Percentiles rank a stretch among this genome's conserved stretches.
Evolutionary conservation across 345 rosid genomes (phyloP).

Genomic region (Anacardium occidentale): DNA sequence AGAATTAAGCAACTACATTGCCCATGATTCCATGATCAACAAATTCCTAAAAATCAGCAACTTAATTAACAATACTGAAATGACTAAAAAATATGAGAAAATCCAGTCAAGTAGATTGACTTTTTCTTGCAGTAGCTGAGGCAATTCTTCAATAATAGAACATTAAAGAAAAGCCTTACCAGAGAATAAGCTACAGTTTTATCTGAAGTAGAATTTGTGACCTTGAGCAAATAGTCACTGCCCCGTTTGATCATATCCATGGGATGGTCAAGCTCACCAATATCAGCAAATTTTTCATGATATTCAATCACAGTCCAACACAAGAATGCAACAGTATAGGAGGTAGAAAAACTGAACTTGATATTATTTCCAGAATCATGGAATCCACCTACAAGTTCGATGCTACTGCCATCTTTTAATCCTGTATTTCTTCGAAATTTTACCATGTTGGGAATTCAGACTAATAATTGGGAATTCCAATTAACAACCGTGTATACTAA

Average conservation of each 20-base stretch:
- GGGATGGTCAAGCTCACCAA: constrained; percentile 56
- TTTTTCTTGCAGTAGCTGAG: too few relatives aligned
- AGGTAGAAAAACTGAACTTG: constrained; percentile 60
- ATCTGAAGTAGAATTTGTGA: constrained; percentile 30
- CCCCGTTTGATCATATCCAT: constrained; percentile 64
- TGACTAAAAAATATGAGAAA: too few relatives aligned
- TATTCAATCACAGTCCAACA: constrained; percentile 69
- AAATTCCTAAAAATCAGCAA: too few relatives aligned
- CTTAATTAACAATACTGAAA: too few relatives aligned
- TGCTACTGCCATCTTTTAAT: constrained; percentile 47
- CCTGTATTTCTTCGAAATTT: constrained; percentile 59
- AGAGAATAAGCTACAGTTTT: constrained; percentile 45
- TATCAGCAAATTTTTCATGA: constrained; percentile 45
- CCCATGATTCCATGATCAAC: too few relatives aligned
- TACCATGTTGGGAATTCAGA: too few relatives aligned
- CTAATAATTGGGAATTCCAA: too few relatives aligned
- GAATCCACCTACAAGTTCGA: constrained; percentile 52
- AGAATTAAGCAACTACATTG: too few relatives aligned
- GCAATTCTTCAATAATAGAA: too few relatives aligned
- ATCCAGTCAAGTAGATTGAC: too few relatives aligned
- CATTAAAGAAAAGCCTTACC: constrained; percentile 31
- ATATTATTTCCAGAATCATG: constrained; percentile 64
- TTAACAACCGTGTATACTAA: too few relatives aligned
- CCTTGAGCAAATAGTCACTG: constrained; percentile 54
- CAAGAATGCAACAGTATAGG: constrained; percentile 54